phyloP scores from a whole-genome alignment of 1,284 basidiomycete genomes.

The Austroboletus niveus region DNA sequence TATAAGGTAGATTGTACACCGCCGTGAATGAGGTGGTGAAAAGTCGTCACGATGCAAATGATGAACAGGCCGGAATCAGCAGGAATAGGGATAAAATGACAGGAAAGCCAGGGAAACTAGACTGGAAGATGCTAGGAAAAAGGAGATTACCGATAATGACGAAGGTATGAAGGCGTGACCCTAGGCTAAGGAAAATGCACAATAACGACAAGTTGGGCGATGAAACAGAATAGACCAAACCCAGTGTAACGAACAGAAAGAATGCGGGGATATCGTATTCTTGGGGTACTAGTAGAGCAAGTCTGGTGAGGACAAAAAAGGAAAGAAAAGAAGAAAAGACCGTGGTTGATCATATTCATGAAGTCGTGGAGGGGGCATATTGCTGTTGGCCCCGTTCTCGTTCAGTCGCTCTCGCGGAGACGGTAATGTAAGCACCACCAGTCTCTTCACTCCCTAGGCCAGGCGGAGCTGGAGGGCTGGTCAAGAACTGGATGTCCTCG shows the following conservation, averaged over 20 bases:
- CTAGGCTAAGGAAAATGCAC: constrained; percentile 22
- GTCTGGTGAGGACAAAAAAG: constrained; percentile 16
- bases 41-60: constrained; percentile 25
- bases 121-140: constrained; percentile 31
- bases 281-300: constrained; percentile 24
- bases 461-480: constrained; percentile 60
- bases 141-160: constrained; percentile 31
- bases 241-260: constrained; percentile 16
- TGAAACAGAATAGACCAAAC: constrained; percentile 23
- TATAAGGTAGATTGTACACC: constrained; percentile 38
- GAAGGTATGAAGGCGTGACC: constrained; percentile 31
- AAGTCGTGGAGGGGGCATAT: constrained; percentile 23
- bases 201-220: constrained; percentile 22
- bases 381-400: constrained; percentile 41
- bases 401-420: constrained; percentile 73
- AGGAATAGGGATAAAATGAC: constrained; percentile 28
- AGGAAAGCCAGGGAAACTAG: constrained; percentile 21
- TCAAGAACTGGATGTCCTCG: constrained; percentile 56
- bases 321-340: constrained; percentile 2
- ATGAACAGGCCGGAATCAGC: constrained; percentile 19
- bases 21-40: constrained; percentile 22
- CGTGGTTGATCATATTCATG: constrained; percentile 25
- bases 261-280: constrained; percentile 30
- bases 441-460: constrained; percentile 66
- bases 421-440: constrained; percentile 81